Base-by-base conservation (phyloP, 2,329 filamentous ascomycete species). In the Ophiostoma fasciatum region DNA sequence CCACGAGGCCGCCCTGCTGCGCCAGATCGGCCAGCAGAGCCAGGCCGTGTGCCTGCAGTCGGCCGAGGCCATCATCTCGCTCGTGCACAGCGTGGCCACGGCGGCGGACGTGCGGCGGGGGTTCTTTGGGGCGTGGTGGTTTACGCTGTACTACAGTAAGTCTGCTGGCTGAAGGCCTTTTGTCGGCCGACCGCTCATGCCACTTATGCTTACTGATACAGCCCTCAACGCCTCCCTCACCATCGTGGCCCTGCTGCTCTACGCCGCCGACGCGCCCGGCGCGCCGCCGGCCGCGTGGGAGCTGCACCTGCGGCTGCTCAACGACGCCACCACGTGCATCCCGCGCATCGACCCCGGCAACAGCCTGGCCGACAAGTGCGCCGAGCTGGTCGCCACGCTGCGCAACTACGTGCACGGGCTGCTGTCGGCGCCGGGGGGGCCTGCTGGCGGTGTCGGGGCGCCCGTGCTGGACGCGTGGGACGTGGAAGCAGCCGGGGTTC, bases 331-430 rank as follows among this genome's bases (percentile, higher is more conserved):
- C 18, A 31, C 20, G 9, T 31, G 29, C n/a, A 31, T 31, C 10
- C 29, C 29, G 3, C 22, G 21, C 10, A 31, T 31, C 13, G 29
- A 31, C 13, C 9, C 9, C 5, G 29, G 20, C 11, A n/a, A 40
- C 38, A 18, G 40, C 17, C 13, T 31, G 14, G 18, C 41, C 11
- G 34, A 21, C 21, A 28, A 28, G 25, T 21, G 23, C 19, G 30
- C 22, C 28, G 34, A 28, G 34, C 21, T 21, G 21, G 21, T 31
- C 8, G 29, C 13, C 18, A 31, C 29, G 6, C 29, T 31, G 13
- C 6, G 29, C n/a, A 31, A 31, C 9, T 31, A 31, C 13, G 29
- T 31, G 19, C 29, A 31, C 9, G 29, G 29, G 21, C 13, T 14
- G 29, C 18, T 31, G 4, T n/a, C 10, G n/a, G n/a, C n/a, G n/a